Evolutionary conservation across 2,329 filamentous ascomycete species (phyloP).

Genomic region (Amesomyces nigricolor): DNA sequence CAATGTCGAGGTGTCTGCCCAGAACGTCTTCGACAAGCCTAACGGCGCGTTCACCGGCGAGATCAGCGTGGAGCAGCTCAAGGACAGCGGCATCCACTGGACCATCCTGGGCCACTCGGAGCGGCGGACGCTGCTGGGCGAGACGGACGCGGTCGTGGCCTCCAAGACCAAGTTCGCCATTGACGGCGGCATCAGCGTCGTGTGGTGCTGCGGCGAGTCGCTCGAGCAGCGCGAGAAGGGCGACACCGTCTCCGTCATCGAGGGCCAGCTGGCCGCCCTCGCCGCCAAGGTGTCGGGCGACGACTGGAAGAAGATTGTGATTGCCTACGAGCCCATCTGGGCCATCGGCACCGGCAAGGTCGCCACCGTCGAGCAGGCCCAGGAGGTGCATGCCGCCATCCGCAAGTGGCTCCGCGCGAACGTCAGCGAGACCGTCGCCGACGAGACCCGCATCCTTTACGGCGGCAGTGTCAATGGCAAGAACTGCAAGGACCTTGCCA

Average conservation of each 20-base stretch:
- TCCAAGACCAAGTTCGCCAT: slow-evolving; percentile 91
- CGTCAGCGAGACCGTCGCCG: slow-evolving; percentile 67
- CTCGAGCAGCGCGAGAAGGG: slow-evolving; percentile 83
- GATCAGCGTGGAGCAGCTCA: slow-evolving; percentile 86
- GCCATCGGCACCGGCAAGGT: slow-evolving; percentile 91
- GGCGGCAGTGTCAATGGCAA: slow-evolving; percentile 96
- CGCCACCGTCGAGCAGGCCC: slow-evolving; percentile 80
- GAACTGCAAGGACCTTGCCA: slow-evolving; percentile 91
- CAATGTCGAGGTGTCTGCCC: slow-evolving; percentile 79
- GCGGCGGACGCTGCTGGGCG: slow-evolving; percentile 81
- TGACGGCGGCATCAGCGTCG: slow-evolving; percentile 80
- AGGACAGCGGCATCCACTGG: slow-evolving; percentile 85
- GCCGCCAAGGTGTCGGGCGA: slow-evolving; percentile 54
- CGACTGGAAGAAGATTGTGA: slow-evolving; percentile 90
- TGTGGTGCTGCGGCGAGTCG: slow-evolving; percentile 96
- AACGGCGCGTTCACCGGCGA: slow-evolving; percentile 97
- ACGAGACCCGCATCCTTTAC: slow-evolving; percentile 90
- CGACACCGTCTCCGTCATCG: slow-evolving; percentile 82
- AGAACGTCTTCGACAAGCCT: slow-evolving; percentile 97
- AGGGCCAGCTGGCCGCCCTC: slow-evolving; percentile 73
- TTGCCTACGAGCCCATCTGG: slow-evolving; percentile 99
- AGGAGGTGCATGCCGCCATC: slow-evolving; percentile 90
- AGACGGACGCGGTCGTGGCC: slow-evolving; percentile 79
- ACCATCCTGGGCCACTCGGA: slow-evolving; percentile 91
- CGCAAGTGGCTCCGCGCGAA: slow-evolving; percentile 79